Base-by-base conservation (phyloP, 371 early-diverging fungal genomes). In the Synchytrium microbalum region DNA sequence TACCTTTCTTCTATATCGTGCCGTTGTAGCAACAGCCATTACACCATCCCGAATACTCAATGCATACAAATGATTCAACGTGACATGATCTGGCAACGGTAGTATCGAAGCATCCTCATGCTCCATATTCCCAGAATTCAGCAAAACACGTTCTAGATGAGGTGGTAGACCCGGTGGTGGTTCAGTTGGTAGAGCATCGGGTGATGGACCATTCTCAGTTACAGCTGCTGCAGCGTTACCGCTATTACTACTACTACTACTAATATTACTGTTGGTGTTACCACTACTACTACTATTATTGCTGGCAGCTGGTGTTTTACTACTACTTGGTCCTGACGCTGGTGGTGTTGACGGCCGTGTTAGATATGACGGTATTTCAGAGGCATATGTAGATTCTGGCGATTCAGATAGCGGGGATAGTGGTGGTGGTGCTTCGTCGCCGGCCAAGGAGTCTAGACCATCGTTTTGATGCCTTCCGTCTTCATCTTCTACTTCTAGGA, bases 41-140 rank as follows among this genome's bases (percentile, higher is more conserved):
- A 97, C 96, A 33, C 93, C 91, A 68, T 96, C 95, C 63, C 92
- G 85, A 56, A 97, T 96, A 1, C 92, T 90, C 66, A 92, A 93
- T 2, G 98, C 95, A 71, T 95, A 95, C 57, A 97, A 71, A 72
- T 97, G 98, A 67, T 96, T 95, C 60, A 97, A 73, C 19, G 88
- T 90, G 19, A 95, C 98, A 67, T 94, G 93, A 66, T 92, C 90
- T 19, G 98, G 96, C 33, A 89, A 88, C 0, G 92, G 90, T 27
- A 97, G 69, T 0, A 87, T 77, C 29, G 82, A 77, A 64, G 87
- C 86, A 67, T 95, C 96, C 29, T 74, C 68, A 62, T 89, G 86
- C 0, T 64, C 51, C 13, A 81, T 70, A 5, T 82, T 74, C 30
- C 78, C 76, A 38, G 80, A 84, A 65, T 96, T 95, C 32, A 95